Conservation (phyloP, 352 stramenopile species). For the Phytophthora brassicae region DNA sequence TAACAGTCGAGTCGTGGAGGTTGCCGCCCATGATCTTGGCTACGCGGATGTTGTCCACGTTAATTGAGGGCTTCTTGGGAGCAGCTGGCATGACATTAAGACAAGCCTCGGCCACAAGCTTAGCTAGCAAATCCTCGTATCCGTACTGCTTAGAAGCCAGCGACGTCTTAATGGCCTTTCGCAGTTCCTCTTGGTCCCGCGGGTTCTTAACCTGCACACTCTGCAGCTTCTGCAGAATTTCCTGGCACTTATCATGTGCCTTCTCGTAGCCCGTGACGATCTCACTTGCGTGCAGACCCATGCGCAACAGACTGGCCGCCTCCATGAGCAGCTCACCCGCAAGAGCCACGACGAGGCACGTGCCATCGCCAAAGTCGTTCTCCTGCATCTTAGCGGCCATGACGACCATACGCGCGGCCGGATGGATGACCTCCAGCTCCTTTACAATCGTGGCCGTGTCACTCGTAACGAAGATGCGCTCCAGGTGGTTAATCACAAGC, state of each 20-base stretch:
- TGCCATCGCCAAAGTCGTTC: conserved; percentile 95
- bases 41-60: conserved; percentile 98
- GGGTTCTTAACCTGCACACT: conserved; percentile 74
- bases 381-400: conserved; percentile 99
- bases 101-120: conserved; percentile 95
- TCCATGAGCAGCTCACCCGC: conserved; percentile 97
- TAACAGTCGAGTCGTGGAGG: conserved; percentile 94
- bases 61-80: conserved; percentile 88
- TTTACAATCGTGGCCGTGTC: conserved; percentile 99
- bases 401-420: conserved; percentile 98
- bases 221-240: conserved; percentile 92
- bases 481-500: conserved; percentile 99
- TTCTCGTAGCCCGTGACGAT: conserved; percentile 98
- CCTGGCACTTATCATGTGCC: conserved; percentile 92
- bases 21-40: conserved; percentile 97
- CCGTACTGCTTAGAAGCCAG: conserved; percentile 98
- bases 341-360: conserved; percentile 97
- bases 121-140: conserved; percentile 93
- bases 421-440: conserved; percentile 98
- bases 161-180: conserved; percentile 92
- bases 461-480: conserved; percentile 99
- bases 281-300: conserved; percentile 97
- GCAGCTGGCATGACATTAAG: conserved; percentile 92
- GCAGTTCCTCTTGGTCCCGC: conserved; percentile 84
- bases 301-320: conserved; percentile 95